Percentiles rank a stretch among this genome's conserved stretches.
Conservation (phyloP, 352 stramenopile species). For the Aphanomyces astaci region DNA sequence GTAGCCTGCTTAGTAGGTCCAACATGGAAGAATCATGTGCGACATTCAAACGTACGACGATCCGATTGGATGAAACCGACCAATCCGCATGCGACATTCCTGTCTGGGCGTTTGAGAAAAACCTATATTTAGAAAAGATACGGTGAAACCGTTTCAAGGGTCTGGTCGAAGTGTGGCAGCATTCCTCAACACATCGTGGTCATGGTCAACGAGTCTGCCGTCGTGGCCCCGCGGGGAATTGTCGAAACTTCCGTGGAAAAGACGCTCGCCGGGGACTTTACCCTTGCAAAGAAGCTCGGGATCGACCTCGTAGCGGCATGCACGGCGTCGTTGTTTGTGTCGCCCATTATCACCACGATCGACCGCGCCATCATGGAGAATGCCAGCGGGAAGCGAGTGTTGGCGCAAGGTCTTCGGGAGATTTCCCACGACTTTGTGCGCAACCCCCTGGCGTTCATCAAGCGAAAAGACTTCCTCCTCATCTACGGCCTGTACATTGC, state of each 20-base stretch:
- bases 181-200: background rate
- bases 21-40: background rate
- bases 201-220: background rate
- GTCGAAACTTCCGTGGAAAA: background rate
- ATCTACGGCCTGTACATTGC: constrained; percentile 84
- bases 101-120: background rate
- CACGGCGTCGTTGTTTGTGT: constrained; percentile 54
- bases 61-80: background rate
- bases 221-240: background rate
- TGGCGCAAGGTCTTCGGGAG: constrained; percentile 54
- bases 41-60: background rate
- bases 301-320: constrained; percentile 48
- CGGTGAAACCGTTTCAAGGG: background rate
- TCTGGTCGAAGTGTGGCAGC: too few species aligned
- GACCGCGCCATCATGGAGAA: constrained; percentile 87
- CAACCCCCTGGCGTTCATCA: constrained; percentile 68
- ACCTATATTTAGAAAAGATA: background rate
- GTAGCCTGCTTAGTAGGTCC: background rate
- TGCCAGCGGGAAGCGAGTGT: constrained; percentile 52
- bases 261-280: background rate
- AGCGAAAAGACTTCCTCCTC: constrained; percentile 76
- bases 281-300: constrained; percentile 46
- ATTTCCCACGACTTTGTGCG: constrained; percentile 46
- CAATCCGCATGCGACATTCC: background rate
- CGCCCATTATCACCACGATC: constrained; percentile 82